Percentiles rank a stretch among this genome's conserved stretches.
These are phyloP conservation scores for Cercophora sp. DNA, from an alignment of 495 filamentous ascomycete species.

Conservation along the genomic window DNA sequence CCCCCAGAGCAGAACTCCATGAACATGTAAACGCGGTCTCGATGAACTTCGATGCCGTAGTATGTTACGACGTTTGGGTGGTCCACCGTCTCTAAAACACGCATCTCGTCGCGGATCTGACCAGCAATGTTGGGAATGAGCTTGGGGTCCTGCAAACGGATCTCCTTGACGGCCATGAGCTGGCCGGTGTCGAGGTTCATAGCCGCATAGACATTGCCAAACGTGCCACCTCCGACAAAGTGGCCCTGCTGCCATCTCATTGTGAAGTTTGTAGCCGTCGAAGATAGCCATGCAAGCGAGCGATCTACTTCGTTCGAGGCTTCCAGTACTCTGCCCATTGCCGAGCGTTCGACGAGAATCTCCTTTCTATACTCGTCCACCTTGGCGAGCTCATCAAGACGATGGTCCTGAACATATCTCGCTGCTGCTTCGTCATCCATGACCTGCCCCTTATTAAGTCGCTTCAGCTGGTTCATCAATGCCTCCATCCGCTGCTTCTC, in stretches of 20 bases:
- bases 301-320: slow-evolving; percentile 92
- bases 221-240: slow-evolving; percentile 94
- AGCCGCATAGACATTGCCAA: slow-evolving; percentile 93
- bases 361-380: slow-evolving; percentile 76
- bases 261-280: slow-evolving; percentile 88
- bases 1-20: slow-evolving; percentile 99
- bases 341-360: slow-evolving; percentile 81
- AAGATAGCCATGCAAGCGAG: slow-evolving; percentile 87
- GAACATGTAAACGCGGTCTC: slow-evolving; percentile 98
- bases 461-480: slow-evolving; percentile 67
- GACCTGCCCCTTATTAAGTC: slow-evolving; percentile 70
- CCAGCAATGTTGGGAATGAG: slow-evolving; percentile 88
- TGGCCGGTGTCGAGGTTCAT: slow-evolving; percentile 95
- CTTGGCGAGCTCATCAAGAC: slow-evolving; percentile 61
- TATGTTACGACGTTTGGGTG: slow-evolving; percentile 98
- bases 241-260: slow-evolving; percentile 97
- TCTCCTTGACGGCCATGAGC: slow-evolving; percentile 98
- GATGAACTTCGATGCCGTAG: slow-evolving; percentile 94
- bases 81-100: slow-evolving; percentile 87
- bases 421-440: slow-evolving; percentile 82
- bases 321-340: slow-evolving; percentile 84
- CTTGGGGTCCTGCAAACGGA: slow-evolving; percentile 93
- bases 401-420: slow-evolving; percentile 65
- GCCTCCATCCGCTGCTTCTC: slow-evolving; percentile 70
- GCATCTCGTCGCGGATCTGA: slow-evolving; percentile 96